These are phyloP conservation scores for Tetrapisispora namnaoensis DNA, from an alignment of 805 yeast species.

Conservation along the genomic window DNA sequence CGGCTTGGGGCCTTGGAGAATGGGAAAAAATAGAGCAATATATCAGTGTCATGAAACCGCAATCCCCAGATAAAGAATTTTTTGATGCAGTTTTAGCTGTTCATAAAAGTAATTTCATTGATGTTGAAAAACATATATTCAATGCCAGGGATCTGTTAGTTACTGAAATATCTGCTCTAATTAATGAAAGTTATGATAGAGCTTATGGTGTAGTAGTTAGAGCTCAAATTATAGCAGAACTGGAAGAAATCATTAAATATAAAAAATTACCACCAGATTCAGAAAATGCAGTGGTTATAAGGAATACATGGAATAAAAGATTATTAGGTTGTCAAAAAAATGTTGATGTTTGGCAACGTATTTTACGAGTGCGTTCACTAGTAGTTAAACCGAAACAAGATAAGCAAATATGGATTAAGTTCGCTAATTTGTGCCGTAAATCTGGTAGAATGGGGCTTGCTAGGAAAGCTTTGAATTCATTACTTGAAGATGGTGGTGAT, in stretches of 20 bases:
- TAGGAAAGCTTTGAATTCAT: conserved; percentile 74
- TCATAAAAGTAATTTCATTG: conserved; percentile 77
- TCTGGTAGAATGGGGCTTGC: conserved; percentile 89
- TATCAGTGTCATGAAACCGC: conserved; percentile 79
- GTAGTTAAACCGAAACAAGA: conserved; percentile 94
- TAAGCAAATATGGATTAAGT: conserved; percentile 96
- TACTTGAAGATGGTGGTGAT: conserved; percentile 66
- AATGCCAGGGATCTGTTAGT: conserved; percentile 83
- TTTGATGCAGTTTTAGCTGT: conserved; percentile 82
- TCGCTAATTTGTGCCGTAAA: conserved; percentile 91
- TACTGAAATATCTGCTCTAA: conserved; percentile 88
- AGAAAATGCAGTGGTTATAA: conserved; percentile 64
- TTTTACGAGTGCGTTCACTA: conserved; percentile 83
- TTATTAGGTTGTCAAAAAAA: conserved; percentile 89
- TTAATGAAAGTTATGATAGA: conserved; percentile 90
- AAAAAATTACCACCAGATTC: conserved; percentile 78
- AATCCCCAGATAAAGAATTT: conserved; percentile 90
- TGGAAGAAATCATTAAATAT: conserved; percentile 88
- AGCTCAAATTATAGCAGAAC: conserved; percentile 92
- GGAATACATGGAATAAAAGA: conserved; percentile 91
- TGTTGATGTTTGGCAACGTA: conserved; percentile 98
- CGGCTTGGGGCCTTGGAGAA: conserved; percentile 95
- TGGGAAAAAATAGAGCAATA: conserved; percentile 96
- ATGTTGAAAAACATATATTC: conserved; percentile 67
- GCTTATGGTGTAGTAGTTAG: conserved; percentile 95